Percentiles rank a stretch among this genome's conserved stretches.
Conservation (phyloP, 352 stramenopile genomes). For the Globisporangium perplexum region DNA sequence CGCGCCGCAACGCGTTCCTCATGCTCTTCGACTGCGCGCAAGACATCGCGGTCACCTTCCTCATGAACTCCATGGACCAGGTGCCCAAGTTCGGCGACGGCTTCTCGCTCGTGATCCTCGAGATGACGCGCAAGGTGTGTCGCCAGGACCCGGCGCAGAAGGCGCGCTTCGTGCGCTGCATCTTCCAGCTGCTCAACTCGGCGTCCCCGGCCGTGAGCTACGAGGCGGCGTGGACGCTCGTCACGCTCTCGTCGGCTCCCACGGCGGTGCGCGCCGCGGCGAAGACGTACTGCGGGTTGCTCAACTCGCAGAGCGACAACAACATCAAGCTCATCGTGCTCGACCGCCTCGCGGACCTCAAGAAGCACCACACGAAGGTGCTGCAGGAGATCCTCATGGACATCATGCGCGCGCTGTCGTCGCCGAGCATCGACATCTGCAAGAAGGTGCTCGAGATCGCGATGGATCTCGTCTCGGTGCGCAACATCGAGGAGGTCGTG, state of each 20-base stretch:
- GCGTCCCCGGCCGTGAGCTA: conserved; percentile 92
- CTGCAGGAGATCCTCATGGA: conserved; percentile 99
- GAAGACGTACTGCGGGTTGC: conserved; percentile 96
- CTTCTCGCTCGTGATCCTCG: conserved; percentile 98
- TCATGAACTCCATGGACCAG: conserved; percentile 97
- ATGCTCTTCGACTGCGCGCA: conserved; percentile 99
- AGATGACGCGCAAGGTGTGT: conserved; percentile 98
- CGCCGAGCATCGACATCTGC: conserved; percentile 98
- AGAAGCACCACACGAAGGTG: conserved; percentile 96
- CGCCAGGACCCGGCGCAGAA: conserved; percentile 97
- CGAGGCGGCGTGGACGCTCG: conserved; percentile 98
- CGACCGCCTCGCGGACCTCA: conserved; percentile 96
- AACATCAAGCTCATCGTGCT: conserved; percentile 99
- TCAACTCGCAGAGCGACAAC: conserved; percentile 99
- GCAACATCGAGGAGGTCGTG: conserved; percentile 98
- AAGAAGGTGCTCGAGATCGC: conserved; percentile 98
- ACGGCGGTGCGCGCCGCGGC: conserved; percentile 96
- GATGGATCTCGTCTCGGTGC: conserved; percentile 95
- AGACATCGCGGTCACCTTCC: conserved; percentile 96
- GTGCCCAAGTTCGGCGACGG: conserved; percentile 94
- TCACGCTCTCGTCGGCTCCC: conserved; percentile 96
- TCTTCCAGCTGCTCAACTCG: conserved; percentile 97
- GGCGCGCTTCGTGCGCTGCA: conserved; percentile 97
- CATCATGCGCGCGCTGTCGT: conserved; percentile 95
- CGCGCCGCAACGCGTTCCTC: conserved; percentile 97